Evolutionary conservation across 192 early-diverging fungal genomes (phyloP), one percentile per base, ranked within the genome.

Genomic region (Backusella morwellensis): DNA sequence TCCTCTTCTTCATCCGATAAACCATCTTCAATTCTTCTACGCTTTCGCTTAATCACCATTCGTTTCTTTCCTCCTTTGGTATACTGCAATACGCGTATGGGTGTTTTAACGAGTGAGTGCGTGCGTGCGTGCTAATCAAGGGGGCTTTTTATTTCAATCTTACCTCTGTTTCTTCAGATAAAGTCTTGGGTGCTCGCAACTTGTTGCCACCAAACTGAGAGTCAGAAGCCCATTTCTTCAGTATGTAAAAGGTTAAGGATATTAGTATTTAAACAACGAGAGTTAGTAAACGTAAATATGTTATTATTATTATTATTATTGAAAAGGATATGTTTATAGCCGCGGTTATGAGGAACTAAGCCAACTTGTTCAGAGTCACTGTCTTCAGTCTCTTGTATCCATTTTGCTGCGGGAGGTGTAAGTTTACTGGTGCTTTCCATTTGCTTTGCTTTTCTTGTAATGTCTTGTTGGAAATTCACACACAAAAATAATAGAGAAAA

Each of bases 321-420:
- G 67, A 80, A 82, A 84, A 75, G 83, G 75, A 78, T 81, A 80
- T 86, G 86, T 84, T 93, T 93, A 81, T 93, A 87, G 47, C 91
- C 91, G 8, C 91, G 80, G 77, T 93, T 93, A 73, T 90, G 89
- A 35, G 91, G 90, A 35, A 85, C 83, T 1, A 88, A 72, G 42
- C 89, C 89, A 59, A 87, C 73, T 70, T 77, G 75, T n/a, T 83
- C 82, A 69, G 67, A 70, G 19, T 83, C 82, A 32, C 82, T 82
- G 9, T 74, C 81, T 9, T 82, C 81, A 21, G 75, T 70, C 1
- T 74, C 73, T 36, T 76, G 75, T 44, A 82, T 59, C 81, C 76
- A 78, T 63, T 78, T 78, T 70, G 77, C 69, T 21, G 81, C 76
- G 14, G 81, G 59, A 32, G 66, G 71, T 63, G 54, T 50, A 6